These are phyloP conservation scores for Sporothrix curviconia DNA, from an alignment of 2,329 filamentous ascomycete genomes.

Conservation along the genomic window DNA sequence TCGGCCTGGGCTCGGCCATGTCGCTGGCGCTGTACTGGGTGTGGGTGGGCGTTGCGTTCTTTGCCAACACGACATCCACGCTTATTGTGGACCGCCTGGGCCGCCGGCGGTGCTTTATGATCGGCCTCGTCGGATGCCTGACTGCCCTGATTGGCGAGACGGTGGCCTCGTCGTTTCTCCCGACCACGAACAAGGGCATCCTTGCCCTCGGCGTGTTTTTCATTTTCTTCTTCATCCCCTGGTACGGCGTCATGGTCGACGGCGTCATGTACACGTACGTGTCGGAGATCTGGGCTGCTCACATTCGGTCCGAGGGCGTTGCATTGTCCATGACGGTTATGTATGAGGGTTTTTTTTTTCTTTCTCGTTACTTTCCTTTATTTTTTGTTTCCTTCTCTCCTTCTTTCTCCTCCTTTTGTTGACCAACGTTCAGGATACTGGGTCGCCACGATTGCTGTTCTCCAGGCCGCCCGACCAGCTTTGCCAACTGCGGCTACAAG, in stretches of 20 bases:
- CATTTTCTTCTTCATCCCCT: constrained; percentile 8
- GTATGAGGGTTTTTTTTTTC: background rate
- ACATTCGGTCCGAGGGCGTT: constrained; percentile 3
- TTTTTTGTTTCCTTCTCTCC: background rate
- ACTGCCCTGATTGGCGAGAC: background rate
- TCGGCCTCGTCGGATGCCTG: constrained; percentile 12
- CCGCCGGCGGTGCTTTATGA: constrained; percentile 21
- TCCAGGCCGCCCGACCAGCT: background rate
- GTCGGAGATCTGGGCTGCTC: background rate
- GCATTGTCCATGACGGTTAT: background rate
- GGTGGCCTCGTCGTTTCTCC: background rate
- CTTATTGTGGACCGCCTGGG: constrained; percentile 22
- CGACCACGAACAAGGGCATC: background rate
- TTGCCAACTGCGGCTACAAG: constrained; percentile 1
- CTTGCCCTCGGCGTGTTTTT: constrained; percentile 6
- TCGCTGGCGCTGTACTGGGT: constrained; percentile 56
- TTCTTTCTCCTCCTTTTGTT: background rate
- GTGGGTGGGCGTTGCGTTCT: constrained; percentile 29
- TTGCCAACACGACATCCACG: constrained; percentile 15
- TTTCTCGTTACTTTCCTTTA: background rate
- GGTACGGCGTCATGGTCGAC: constrained; percentile 2
- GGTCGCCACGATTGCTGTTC: constrained; percentile 1
- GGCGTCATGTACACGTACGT: constrained; percentile 4
- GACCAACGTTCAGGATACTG: background rate
- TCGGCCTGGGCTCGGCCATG: constrained; percentile 46